Base-by-base conservation (phyloP, 768 basidiomycete species). In the Auriscalpium vulgare region DNA sequence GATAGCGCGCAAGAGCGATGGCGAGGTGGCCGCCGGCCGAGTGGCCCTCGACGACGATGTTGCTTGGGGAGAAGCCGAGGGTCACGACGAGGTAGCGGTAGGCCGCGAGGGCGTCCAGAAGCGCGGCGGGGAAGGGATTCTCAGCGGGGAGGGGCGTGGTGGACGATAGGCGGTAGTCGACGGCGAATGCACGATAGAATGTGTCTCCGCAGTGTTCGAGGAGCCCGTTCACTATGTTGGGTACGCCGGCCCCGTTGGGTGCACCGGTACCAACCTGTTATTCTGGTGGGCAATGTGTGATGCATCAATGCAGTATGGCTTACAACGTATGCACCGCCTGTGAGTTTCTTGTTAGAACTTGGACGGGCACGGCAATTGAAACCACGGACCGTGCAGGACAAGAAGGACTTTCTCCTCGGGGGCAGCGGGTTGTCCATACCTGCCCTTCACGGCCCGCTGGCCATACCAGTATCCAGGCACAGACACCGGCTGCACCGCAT, bases 1-100 rank as follows among this genome's bases (percentile, higher is more conserved):
- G 77, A 59, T 85, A 84, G 4, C 83, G 81, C 9, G 73, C 77
- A 44, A 88, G 74, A 0, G 83, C 82, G 37, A 81, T 74, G 0
- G 82, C 81, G 23, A 91, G 78, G 67, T 91, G 87, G 6, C 77
- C 90, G 3, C 90, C 89, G 0, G 89, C 87, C 1, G 86, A 91
- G 65, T 92, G 88, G 3, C 89, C 90, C n/a, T 74, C 74, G 21
- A 90, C 51, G 54, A 88, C 74, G 63, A 92, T 83, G 61, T 87
- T 71, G 16, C 71, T 66, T 0, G 87, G 79, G 2, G 72, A 59
- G 65, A 88, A 83, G 0, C 81, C 79, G 29, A 85, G 70, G 9
- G 64, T 70, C 49, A 78, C 72, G 37, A 86, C 74, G 19, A 91
- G 82, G 66, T 91, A 85, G 47, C 77, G 70, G 67, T 90, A 93